Evolutionary conservation across 106 monocot species (phyloP).

Genomic region (Allium fistulosum): DNA sequence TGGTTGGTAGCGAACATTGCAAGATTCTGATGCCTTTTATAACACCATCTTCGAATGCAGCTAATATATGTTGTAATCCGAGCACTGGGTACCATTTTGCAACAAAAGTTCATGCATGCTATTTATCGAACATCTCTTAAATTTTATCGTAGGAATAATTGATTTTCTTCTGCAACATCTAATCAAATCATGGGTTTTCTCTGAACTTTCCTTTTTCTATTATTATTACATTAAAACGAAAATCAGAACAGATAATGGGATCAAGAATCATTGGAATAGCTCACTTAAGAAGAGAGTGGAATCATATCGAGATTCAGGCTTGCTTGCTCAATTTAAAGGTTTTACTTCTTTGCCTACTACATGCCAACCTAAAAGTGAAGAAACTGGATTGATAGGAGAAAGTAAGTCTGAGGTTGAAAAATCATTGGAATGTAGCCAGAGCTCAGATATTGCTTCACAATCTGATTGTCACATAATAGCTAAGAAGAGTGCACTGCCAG

Average conservation of each 20-base stretch:
- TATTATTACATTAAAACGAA: too few relatives aligned
- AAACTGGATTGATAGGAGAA: slow-evolving; percentile 9
- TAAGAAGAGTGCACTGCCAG: slow-evolving; percentile 13
- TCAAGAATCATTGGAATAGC: slow-evolving; percentile 99
- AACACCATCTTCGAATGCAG: too few relatives aligned
- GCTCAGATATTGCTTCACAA: slow-evolving; percentile 27
- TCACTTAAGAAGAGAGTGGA: slow-evolving; percentile 93
- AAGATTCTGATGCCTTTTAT: too few relatives aligned
- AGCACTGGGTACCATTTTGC: too few relatives aligned
- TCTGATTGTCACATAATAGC: slow-evolving; percentile 33
- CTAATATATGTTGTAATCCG: too few relatives aligned
- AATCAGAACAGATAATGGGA: slow-evolving; percentile 93
- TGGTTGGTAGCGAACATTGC: too few relatives aligned
- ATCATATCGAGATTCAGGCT: slow-evolving; percentile 56
- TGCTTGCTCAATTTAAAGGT: slow-evolving; percentile 50
- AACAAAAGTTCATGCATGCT: too few relatives aligned
- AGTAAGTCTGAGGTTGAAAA: slow-evolving; percentile 35
- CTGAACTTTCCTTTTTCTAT: too few relatives aligned
- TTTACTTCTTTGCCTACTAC: slow-evolving; percentile 13
- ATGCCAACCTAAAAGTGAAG: slow-evolving; percentile 24
- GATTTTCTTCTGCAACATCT: too few relatives aligned
- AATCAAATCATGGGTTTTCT: too few relatives aligned
- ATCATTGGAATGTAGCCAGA: slow-evolving; percentile 55
- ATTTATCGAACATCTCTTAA: too few relatives aligned
- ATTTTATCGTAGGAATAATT: too few relatives aligned